Base-by-base conservation (phyloP, 768 basidiomycete genomes). In the Leucosporidium scottii region DNA sequence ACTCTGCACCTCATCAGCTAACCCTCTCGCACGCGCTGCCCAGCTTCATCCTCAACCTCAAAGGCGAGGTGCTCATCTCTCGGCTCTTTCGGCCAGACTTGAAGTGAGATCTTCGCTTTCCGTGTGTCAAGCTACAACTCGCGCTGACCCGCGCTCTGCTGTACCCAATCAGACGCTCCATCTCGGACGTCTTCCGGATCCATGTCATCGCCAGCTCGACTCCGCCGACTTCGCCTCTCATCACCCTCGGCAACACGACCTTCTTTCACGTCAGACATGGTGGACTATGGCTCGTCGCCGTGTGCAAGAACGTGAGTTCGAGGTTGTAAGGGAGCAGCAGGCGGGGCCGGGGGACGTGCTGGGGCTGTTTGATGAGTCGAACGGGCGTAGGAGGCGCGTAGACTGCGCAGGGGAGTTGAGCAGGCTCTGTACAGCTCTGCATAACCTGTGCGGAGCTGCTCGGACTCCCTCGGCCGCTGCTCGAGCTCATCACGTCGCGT, bases 11-110 rank as follows among this genome's bases (percentile, higher is more conserved):
- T 30, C 34, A 27, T 8, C 23, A 28, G 39, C 58, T 59, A 44
- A 59, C 23, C 58, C 7, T n/a, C 18, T 20, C 58, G 23, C 44
- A 4, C 18, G 4, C 55, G 10, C 27, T 12, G 12, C 28, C 8
- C 61, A 62, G 61, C 85, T 97, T 98, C 80, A 91, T 97, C 66
- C 96, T 97, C 83, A 99, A 97, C 77, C 92, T 93, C 79, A 97
- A 98, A 79, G 96, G 96, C 79, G 96, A 98, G 85, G 94, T 98
- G 74, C 84, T 99, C 74, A 99, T 98, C 77, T 96, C 93, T 55
- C 84, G 96, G 70, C 83, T 98, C 31, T 99, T 96, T 79, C 86
- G 96, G 61, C 88, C 93, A 59, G 96, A 99, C 80, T 87, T 99
- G 82, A 97, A 94, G 96, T 94, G 79, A 79, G 83, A 75, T 70